These are phyloP conservation scores for Fusarium xyrophilum DNA, from an alignment of 2,329 filamentous ascomycete genomes.

Conservation along the genomic window DNA sequence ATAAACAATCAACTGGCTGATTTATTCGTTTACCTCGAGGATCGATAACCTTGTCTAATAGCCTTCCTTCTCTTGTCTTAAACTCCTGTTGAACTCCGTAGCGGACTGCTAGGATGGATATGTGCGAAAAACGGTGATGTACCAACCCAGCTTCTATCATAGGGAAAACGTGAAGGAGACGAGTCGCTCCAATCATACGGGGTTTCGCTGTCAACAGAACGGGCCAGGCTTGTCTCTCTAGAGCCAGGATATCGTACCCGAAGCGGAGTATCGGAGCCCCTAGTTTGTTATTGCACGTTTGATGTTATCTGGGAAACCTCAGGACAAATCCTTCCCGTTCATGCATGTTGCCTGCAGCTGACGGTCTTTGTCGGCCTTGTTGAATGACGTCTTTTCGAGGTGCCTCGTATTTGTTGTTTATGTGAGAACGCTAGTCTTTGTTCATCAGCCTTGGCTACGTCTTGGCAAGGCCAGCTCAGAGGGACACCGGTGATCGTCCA, in stretches of 20 bases:
- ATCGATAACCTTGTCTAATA: conserved; percentile 20
- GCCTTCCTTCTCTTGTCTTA: background rate
- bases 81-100: background rate
- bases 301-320: conserved; percentile 19
- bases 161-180: conserved; percentile 1
- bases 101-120: background rate
- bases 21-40: conserved; percentile 7
- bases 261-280: conserved; percentile 11
- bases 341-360: background rate
- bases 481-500: background rate
- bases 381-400: background rate
- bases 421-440: conserved; percentile 1
- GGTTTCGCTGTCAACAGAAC: background rate
- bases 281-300: conserved; percentile 22
- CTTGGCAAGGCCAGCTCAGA: conserved; percentile 14
- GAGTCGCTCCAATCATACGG: conserved; percentile 13
- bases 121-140: conserved; percentile 15
- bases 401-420: conserved; percentile 6
- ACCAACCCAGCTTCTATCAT: background rate
- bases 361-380: conserved; percentile 1
- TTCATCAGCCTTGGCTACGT: conserved; percentile 11
- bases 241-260: conserved; percentile 5
- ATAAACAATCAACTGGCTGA: background rate
- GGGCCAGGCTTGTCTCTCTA: background rate
- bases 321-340: background rate